Evolutionary conservation across 2,329 filamentous ascomycete species (phyloP), one percentile per base, ranked within the genome.

Genomic region (Colletotrichum sp.): DNA sequence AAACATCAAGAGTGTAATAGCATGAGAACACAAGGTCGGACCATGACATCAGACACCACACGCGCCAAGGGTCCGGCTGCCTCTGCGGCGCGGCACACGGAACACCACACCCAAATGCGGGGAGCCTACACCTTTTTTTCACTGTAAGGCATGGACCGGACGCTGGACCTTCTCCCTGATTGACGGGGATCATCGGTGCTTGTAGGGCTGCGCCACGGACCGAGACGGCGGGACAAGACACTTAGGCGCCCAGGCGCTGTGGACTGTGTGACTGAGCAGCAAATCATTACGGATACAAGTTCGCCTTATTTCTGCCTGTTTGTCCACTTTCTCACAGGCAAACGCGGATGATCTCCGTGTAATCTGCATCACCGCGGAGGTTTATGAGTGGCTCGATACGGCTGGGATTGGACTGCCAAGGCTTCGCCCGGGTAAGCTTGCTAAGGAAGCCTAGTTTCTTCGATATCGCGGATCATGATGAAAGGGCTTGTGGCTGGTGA

Each of bases 31-130:
- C 14, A 32, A 30, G 36, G 43, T 71, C 58, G 7, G 59, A 28
- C 68, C 68, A 64, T 71, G 68, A 64, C 68, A 71, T 71, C 68
- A 71, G 68, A 36, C 68, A 67, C 18, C 21, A 67, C 14, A 1
- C n/a, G 14, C 32, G 14, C 36, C 36, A 24, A 64, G 56, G 36
- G 36, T 38, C 58, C n/a, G 58, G 68, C 58, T 70, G 68, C 58
- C 68, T 64, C 68, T 64, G 59, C n/a, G 38, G 56, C 56, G 30
- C 67, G 64, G 64, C 52, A 67, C 62, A 65, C 24, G 16, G n/a
- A 56, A 67, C 12, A 52, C 4, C 5, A 30, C 32, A n/a, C n/a
- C 58, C 58, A 62, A 52, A 71, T 63, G 68, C 58, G 68, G 68
- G 58, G 59, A n/a, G 55, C 28, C 55, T 26, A n/a, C 18, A 48